Percentiles rank a stretch among this genome's conserved stretches.
Evolutionary conservation across 1,284 basidiomycete genomes (phyloP).

Genomic region (Ustilago lituana): DNA sequence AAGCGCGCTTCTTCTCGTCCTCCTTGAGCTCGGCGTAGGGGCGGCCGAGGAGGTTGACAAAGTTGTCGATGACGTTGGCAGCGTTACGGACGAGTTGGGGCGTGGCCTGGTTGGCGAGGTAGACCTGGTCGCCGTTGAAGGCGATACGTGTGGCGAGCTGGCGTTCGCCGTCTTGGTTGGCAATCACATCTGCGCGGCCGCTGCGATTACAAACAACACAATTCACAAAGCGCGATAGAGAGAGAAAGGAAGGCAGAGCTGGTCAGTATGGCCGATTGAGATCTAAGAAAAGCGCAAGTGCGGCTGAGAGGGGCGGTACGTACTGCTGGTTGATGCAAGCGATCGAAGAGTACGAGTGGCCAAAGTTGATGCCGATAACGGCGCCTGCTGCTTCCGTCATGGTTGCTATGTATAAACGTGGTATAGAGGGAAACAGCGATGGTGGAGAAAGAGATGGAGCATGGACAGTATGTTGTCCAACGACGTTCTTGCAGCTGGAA

Average conservation of each 20-base stretch:
- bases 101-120: constrained; percentile 94
- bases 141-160: constrained; percentile 95
- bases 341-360: constrained; percentile 93
- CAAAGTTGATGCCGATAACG: constrained; percentile 92
- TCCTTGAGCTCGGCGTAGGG: constrained; percentile 80
- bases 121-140: constrained; percentile 76
- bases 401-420: constrained; percentile 15
- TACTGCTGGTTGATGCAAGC: constrained; percentile 91
- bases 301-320: constrained; percentile 51
- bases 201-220: constrained; percentile 12
- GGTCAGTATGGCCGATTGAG: no score
- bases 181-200: constrained; percentile 73
- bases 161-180: constrained; percentile 97
- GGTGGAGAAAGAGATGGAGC: not conserved
- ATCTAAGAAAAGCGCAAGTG: not conserved
- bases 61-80: constrained; percentile 91
- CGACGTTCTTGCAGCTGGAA: no score
- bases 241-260: not conserved
- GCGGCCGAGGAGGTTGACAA: constrained; percentile 92
- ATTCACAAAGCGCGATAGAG: no score
- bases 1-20: constrained; percentile 77
- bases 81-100: constrained; percentile 95
- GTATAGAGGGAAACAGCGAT: not conserved
- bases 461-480: no score
- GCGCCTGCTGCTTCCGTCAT: constrained; percentile 65